phyloP scores from a whole-genome alignment of 164 flowering plant species.

The Protea cynaroides region DNA sequence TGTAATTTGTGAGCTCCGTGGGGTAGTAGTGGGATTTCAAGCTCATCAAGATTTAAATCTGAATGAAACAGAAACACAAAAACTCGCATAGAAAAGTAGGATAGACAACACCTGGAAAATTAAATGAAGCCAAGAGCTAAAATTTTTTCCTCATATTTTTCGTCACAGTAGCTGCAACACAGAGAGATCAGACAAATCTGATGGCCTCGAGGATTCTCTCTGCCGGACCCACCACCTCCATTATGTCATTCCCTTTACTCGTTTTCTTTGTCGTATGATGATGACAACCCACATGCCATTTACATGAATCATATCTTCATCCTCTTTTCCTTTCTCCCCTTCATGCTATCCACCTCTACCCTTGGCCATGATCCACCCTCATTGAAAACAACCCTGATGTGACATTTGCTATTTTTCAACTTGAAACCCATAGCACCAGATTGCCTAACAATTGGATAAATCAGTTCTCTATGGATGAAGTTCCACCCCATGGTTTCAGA shows the following conservation, averaged over 20 bases:
- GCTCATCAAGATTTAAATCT: too few species aligned
- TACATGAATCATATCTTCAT: constrained; percentile 5
- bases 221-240: constrained; percentile 19
- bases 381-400: not conserved
- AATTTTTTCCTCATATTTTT: constrained; percentile 1
- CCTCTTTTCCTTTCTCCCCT: not conserved
- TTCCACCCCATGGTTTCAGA: too few species aligned
- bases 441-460: too few species aligned
- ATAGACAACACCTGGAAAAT: not conserved
- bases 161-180: constrained; percentile 21
- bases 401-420: not conserved
- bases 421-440: not conserved
- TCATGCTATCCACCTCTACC: not conserved
- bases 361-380: not conserved
- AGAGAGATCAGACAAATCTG: constrained; percentile 18
- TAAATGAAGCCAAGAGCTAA: not conserved
- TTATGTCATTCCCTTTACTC: constrained; percentile 5
- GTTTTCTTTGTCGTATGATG: constrained; percentile 7
- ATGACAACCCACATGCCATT: constrained; percentile 17
- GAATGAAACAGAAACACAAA: too few species aligned
- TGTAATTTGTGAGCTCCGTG: too few species aligned
- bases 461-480: too few species aligned
- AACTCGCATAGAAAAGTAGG: too few species aligned
- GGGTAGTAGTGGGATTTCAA: too few species aligned
- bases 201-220: constrained; percentile 9